A percentile compares a stretch with the other conserved stretches of the same genome.
These are phyloP conservation scores for Lablab purpureus DNA, from an alignment of 306 rosid species.

Conservation along the genomic window DNA sequence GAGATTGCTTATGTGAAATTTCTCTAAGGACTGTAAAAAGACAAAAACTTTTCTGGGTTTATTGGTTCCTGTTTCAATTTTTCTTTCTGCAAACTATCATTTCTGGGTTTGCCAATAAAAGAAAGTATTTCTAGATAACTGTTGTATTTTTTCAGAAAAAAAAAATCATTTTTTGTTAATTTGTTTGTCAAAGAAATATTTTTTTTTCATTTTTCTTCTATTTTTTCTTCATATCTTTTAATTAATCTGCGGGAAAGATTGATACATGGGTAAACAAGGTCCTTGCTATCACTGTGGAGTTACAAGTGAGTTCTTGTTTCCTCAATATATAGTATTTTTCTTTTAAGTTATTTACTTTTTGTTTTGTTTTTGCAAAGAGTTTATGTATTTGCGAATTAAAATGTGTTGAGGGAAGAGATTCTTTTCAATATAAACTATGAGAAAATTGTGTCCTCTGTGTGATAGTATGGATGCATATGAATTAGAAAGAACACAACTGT, in stretches of 20 bases:
- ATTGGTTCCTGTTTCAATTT: constrained; percentile 54
- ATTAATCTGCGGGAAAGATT: constrained; percentile 61
- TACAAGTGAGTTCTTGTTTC: constrained; percentile 99
- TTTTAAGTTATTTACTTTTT: constrained; percentile 37
- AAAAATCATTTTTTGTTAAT: constrained; percentile 14
- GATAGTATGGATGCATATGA: constrained; percentile 46
- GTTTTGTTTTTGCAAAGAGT: neutral
- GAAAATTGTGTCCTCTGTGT: constrained; percentile 31
- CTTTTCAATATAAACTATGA: constrained; percentile 44
- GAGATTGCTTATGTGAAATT: constrained; percentile 54
- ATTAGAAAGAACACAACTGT: constrained; percentile 44
- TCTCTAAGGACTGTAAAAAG: constrained; percentile 48
- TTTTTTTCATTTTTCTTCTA: constrained; percentile 24
- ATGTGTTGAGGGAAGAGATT: constrained; percentile 37
- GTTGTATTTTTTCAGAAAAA: constrained; percentile 49
- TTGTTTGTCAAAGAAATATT: constrained; percentile 40
- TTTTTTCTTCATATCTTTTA: constrained; percentile 54
- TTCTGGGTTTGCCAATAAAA: constrained; percentile 62
- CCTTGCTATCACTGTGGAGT: constrained; percentile 99
- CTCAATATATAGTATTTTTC: constrained; percentile 48
- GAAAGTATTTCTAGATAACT: constrained; percentile 53
- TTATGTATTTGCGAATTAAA: constrained; percentile 47
- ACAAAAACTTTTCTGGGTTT: constrained; percentile 77
- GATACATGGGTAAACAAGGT: constrained; percentile 96
- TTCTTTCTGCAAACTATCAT: constrained; percentile 59